phyloP scores from a whole-genome alignment of 2,329 filamentous ascomycete species.

The Nemania sp. region DNA sequence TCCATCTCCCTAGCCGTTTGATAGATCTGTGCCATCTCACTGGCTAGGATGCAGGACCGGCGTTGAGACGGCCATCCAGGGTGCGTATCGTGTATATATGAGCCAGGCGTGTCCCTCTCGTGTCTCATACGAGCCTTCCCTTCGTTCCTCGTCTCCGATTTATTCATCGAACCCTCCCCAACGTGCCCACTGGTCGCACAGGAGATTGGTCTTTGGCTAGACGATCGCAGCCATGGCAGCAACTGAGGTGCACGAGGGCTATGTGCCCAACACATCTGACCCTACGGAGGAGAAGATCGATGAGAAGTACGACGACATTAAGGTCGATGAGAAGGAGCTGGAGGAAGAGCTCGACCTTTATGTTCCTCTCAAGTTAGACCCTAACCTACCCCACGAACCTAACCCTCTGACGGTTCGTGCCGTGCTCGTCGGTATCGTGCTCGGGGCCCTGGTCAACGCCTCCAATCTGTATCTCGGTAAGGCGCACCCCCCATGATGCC shows the following conservation, averaged over 20 bases:
- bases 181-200: slow-evolving; percentile 22
- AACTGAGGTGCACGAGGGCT: slow-evolving; percentile 30
- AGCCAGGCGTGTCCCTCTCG: slow-evolving; percentile 14
- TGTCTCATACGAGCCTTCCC: neutral
- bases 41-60: neutral
- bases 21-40: neutral
- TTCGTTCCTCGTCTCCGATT: slow-evolving; percentile 1
- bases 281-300: slow-evolving; percentile 33
- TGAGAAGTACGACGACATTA: slow-evolving; percentile 30
- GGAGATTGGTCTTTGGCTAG: slow-evolving; percentile 25
- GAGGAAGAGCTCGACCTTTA: slow-evolving; percentile 46
- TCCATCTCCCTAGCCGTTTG: slow-evolving; percentile 7
- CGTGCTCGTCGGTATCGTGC: slow-evolving; percentile 53
- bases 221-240: slow-evolving; percentile 32
- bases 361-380: slow-evolving; percentile 44
- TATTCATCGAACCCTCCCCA: slow-evolving; percentile 14
- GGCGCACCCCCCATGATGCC: slow-evolving; percentile 35
- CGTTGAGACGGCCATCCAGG: neutral
- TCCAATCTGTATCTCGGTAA: slow-evolving; percentile 62
- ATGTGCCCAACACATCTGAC: slow-evolving; percentile 28
- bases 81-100: slow-evolving; percentile 17
- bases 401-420: slow-evolving; percentile 57
- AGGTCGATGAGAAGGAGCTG: slow-evolving; percentile 35
- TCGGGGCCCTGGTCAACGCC: slow-evolving; percentile 59
- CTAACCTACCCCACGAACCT: slow-evolving; percentile 37